Percentiles rank a stretch among this genome's conserved stretches.
These are phyloP conservation scores for Penicillium nucicola DNA, from an alignment of 495 filamentous ascomycete genomes.

Conservation along the genomic window DNA sequence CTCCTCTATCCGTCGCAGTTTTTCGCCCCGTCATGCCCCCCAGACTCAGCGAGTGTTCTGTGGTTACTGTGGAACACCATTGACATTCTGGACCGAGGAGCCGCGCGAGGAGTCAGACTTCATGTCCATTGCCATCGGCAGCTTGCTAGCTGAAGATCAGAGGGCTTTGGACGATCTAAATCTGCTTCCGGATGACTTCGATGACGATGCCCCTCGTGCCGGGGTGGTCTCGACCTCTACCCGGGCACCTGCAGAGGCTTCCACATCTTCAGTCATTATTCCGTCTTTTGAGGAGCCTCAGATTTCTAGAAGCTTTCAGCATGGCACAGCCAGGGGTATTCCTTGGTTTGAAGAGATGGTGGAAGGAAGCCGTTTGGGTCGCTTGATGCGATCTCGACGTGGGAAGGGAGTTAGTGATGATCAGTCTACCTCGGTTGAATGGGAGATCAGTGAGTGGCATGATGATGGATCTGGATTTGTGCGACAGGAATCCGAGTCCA, in stretches of 20 bases:
- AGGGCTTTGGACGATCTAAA: constrained; percentile 64
- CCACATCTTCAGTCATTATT: constrained; percentile 20
- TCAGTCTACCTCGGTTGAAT: constrained; percentile 64
- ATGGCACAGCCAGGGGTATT: constrained; percentile 47
- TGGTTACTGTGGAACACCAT: constrained; percentile 81
- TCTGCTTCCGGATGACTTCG: constrained; percentile 51
- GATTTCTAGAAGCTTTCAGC: constrained; percentile 26
- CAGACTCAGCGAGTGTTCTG: constrained; percentile 74
- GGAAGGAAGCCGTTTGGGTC: constrained; percentile 67
- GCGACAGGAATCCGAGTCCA: constrained; percentile 17
- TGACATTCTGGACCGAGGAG: constrained; percentile 76
- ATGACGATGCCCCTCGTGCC: constrained; percentile 34
- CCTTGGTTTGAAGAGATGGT: constrained; percentile 85
- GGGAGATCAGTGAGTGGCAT: constrained; percentile 80
- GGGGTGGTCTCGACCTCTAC: constrained; percentile 9
- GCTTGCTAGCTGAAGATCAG: constrained; percentile 63
- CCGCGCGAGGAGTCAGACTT: constrained; percentile 66
- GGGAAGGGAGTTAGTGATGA: constrained; percentile 50
- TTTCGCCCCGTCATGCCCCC: constrained; percentile 57
- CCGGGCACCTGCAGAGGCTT: neutral
- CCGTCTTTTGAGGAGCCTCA: constrained; percentile 15
- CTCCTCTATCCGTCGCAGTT: constrained; percentile 65
- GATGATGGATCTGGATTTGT: constrained; percentile 46
- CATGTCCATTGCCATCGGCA: constrained; percentile 72
- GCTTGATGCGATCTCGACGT: constrained; percentile 58